phyloP scores from a whole-genome alignment of 2,329 filamentous ascomycete species.

The Beauveria caledonica region DNA sequence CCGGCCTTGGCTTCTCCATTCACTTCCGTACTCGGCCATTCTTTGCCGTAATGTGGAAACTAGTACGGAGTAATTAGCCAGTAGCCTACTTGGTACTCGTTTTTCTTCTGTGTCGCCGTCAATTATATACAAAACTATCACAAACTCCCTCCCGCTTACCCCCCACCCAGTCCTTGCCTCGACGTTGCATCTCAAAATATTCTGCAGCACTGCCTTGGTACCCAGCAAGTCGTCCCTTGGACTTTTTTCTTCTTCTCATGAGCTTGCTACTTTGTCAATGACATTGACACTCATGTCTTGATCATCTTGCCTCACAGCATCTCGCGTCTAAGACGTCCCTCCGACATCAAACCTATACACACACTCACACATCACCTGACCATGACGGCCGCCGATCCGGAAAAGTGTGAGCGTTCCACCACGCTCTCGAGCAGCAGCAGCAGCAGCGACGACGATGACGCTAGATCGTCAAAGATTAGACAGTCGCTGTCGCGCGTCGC shows the following conservation, averaged over 20 bases:
- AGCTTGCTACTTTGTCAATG: no score
- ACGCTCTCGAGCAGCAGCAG: background rate
- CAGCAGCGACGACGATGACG: background rate
- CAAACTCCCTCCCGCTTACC: background rate
- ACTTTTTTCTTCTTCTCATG: no score
- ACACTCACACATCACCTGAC: background rate
- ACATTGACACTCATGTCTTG: background rate
- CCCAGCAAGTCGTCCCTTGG: background rate
- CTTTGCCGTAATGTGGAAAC: background rate
- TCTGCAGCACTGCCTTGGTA: background rate
- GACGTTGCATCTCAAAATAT: background rate
- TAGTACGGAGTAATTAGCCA: background rate
- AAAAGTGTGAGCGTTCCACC: slow-evolving; percentile 2
- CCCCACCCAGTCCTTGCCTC: background rate
- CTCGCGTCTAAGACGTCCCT: background rate
- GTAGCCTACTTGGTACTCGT: background rate
- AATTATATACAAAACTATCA: background rate
- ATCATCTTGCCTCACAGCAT: background rate
- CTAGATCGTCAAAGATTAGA: background rate
- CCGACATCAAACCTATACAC: no score
- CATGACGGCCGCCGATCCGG: background rate
- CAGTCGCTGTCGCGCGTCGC: slow-evolving; percentile 1
- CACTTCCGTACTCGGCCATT: background rate
- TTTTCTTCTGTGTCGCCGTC: background rate
- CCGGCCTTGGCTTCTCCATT: background rate